These are phyloP conservation scores for Waltergamsia citrina DNA, from an alignment of 2,329 filamentous ascomycete species.

Conservation along the genomic window DNA sequence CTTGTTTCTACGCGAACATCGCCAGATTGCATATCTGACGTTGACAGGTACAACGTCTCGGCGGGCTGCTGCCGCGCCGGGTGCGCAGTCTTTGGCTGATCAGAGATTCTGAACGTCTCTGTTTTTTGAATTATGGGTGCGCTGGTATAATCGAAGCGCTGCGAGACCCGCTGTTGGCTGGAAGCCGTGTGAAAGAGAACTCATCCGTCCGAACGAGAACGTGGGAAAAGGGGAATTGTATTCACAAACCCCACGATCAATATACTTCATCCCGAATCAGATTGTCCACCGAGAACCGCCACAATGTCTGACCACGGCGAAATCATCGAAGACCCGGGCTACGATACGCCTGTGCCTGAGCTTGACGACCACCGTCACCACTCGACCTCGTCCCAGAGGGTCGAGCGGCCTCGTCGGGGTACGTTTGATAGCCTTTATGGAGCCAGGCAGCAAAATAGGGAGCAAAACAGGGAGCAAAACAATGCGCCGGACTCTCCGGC, in stretches of 20 bases:
- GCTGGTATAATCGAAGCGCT: background rate
- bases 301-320: slow-evolving; percentile 60
- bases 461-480: slow-evolving; percentile 11
- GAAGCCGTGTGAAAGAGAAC: background rate
- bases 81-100: slow-evolving; percentile 11
- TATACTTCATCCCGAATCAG: background rate
- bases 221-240: too few relatives aligned
- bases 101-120: background rate
- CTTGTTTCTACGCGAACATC: slow-evolving; percentile 16
- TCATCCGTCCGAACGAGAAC: too few relatives aligned
- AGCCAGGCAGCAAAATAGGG: slow-evolving; percentile 24
- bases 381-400: slow-evolving; percentile 47
- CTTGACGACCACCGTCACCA: slow-evolving; percentile 82
- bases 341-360: slow-evolving; percentile 66
- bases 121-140: background rate
- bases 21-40: slow-evolving; percentile 6
- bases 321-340: slow-evolving; percentile 45
- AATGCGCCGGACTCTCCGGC: slow-evolving; percentile 20
- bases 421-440: slow-evolving; percentile 65
- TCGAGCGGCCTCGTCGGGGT: slow-evolving; percentile 54
- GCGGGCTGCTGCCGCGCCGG: slow-evolving; percentile 26
- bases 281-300: background rate
- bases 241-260: too few relatives aligned
- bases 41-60: slow-evolving; percentile 15
- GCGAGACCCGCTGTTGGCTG: background rate